A percentile compares a stretch with the other conserved stretches of the same genome.
phyloP scores from a whole-genome alignment of 345 rosid species.

The Theobroma cacao region DNA sequence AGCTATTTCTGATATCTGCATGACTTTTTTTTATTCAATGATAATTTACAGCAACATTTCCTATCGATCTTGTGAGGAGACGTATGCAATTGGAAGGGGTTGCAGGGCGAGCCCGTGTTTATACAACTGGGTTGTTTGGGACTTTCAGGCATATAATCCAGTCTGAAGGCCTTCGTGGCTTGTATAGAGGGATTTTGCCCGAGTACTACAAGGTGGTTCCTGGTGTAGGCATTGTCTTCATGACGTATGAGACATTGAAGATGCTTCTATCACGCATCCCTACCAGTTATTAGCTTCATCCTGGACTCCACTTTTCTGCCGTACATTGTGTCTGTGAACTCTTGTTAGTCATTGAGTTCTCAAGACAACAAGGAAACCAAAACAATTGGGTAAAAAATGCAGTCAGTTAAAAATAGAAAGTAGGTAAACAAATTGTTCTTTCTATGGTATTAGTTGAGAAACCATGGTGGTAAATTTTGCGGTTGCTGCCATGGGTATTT shows the following conservation, averaged over 20 bases:
- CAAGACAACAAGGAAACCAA: neutral
- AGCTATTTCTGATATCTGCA: constrained; percentile 2
- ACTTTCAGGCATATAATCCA: constrained; percentile 70
- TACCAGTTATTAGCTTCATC: constrained; percentile 24
- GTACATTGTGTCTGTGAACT: neutral
- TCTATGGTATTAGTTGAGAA: constrained; percentile 2
- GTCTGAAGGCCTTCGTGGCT: constrained; percentile 76
- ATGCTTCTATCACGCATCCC: constrained; percentile 43
- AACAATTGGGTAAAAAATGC: neutral
- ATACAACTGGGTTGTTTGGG: constrained; percentile 68
- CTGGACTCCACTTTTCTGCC: neutral
- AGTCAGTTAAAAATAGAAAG: neutral
- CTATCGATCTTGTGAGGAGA: constrained; percentile 93
- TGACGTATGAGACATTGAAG: constrained; percentile 79
- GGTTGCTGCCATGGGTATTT: constrained; percentile 32
- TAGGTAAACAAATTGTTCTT: constrained; percentile 13
- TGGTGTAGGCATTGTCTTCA: constrained; percentile 86
- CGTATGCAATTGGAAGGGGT: constrained; percentile 97
- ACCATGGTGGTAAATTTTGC: constrained; percentile 49
- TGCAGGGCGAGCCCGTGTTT: constrained; percentile 83
- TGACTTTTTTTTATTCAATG: neutral
- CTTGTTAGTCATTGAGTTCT: neutral
- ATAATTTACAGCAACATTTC: constrained; percentile 71
- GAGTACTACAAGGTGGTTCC: constrained; percentile 98
- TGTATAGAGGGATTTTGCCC: constrained; percentile 94